A percentile compares a stretch with the other conserved stretches of the same genome.
Evolutionary conservation across 2,329 filamentous ascomycete genomes (phyloP).

Genomic region (Alternaria dauci): DNA sequence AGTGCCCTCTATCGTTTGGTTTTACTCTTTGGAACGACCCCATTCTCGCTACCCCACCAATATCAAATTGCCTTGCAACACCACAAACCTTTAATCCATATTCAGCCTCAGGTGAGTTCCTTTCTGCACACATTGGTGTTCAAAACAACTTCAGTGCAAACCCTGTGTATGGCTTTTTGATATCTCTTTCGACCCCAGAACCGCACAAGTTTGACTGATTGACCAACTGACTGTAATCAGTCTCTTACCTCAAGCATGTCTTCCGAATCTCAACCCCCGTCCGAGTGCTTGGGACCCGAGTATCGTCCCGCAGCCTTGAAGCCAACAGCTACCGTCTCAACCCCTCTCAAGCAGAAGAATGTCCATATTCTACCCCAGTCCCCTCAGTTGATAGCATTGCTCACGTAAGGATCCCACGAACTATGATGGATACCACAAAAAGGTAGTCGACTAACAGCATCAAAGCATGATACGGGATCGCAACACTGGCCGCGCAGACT

Average conservation of each 20-base stretch:
- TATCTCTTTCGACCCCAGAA: neutral
- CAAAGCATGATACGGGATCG: conserved; percentile 92
- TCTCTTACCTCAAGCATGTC: conserved; percentile 34
- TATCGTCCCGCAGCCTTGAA: conserved; percentile 81
- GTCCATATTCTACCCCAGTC: conserved; percentile 91
- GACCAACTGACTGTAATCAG: conserved; percentile 9
- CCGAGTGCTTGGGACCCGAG: conserved; percentile 76
- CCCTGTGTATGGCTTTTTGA: neutral
- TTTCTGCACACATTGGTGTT: neutral
- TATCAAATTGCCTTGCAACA: conserved; percentile 13
- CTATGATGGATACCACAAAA: conserved; percentile 7
- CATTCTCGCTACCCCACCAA: conserved; percentile 18
- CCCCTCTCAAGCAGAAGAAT: conserved; percentile 80
- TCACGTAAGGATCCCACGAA: conserved; percentile 76
- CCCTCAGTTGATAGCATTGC: conserved; percentile 92
- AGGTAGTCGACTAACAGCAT: conserved; percentile 12
- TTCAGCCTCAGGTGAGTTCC: conserved; percentile 6
- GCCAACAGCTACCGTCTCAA: conserved; percentile 88
- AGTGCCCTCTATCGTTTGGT: conserved; percentile 18
- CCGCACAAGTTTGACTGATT: neutral
- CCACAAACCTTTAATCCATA: conserved; percentile 5
- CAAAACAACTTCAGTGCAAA: neutral
- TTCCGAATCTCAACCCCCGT: conserved; percentile 48
- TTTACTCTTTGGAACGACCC: conserved; percentile 21
- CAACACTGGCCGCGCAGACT: conserved; percentile 89